Evolutionary conservation across 352 stramenopile species (phyloP).

Genomic region (Phytopythium oedochilum): DNA sequence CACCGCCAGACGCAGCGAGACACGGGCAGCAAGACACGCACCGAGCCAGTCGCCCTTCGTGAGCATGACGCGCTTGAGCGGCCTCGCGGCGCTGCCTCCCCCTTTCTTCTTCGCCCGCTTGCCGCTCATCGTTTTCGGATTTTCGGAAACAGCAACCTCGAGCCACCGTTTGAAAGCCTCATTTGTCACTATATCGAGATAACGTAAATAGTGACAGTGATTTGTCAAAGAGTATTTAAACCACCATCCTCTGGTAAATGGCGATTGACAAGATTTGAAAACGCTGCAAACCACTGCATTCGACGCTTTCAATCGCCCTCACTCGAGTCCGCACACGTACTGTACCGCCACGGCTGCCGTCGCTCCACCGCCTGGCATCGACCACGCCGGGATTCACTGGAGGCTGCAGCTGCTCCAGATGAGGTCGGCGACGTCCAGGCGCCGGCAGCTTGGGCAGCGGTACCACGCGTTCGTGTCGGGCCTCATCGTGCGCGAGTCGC

Average conservation of each 20-base stretch:
- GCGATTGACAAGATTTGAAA: no score
- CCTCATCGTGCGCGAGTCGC: slow-evolving; percentile 37
- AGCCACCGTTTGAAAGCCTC: not conserved
- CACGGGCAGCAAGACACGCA: slow-evolving; percentile 1
- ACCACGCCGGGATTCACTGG: slow-evolving; percentile 35
- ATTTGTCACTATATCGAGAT: not conserved
- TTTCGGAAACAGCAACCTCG: not conserved
- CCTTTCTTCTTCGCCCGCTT: slow-evolving; percentile 4
- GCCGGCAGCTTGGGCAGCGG: slow-evolving; percentile 52
- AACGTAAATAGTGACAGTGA: not conserved
- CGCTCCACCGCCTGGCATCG: no score
- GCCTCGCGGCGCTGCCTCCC: not conserved
- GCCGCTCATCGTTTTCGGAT: not conserved
- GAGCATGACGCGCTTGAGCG: slow-evolving; percentile 3
- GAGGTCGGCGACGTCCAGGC: slow-evolving; percentile 43
- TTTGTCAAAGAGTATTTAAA: not conserved
- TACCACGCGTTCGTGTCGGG: slow-evolving; percentile 70
- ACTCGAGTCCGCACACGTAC: no score
- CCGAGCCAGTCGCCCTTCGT: slow-evolving; percentile 28
- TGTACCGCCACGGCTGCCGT: no score
- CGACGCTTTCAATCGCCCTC: no score
- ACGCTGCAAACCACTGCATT: no score
- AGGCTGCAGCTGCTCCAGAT: slow-evolving; percentile 49
- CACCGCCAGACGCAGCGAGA: not conserved
- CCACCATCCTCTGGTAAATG: no score